A percentile compares a stretch with the other conserved stretches of the same genome.
Evolutionary conservation across 176 grass and related monocot genomes (phyloP).

Genomic region (Alopecurus myosuroides): DNA sequence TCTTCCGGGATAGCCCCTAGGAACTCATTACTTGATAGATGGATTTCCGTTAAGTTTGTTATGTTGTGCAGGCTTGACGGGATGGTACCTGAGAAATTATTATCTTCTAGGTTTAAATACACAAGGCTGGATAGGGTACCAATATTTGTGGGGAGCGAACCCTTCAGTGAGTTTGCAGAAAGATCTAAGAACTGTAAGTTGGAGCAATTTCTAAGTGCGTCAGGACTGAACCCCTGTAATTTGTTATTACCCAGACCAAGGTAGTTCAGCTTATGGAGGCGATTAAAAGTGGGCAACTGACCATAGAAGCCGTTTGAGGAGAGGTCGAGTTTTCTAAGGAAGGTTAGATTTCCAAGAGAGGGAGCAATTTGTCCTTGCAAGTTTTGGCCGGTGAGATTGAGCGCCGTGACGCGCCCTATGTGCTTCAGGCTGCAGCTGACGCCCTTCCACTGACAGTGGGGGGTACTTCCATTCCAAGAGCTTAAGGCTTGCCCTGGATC

Average conservation of each 20-base stretch:
- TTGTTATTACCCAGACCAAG: accelerated
- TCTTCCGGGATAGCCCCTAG: neutral
- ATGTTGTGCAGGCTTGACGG: neutral
- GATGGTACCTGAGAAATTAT: neutral
- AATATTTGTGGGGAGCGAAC: neutral
- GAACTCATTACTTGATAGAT: too few relatives aligned
- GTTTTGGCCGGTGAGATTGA: neutral
- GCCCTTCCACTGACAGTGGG: neutral
- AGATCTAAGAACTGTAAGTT: neutral
- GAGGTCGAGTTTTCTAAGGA: neutral
- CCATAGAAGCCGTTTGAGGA: neutral
- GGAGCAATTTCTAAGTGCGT: neutral
- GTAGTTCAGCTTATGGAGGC: neutral
- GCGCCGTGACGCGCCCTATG: neutral
- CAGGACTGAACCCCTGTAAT: neutral
- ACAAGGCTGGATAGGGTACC: too few relatives aligned
- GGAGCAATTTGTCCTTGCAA: neutral
- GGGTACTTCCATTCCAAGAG: neutral
- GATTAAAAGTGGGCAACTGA: neutral
- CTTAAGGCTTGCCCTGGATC: neutral
- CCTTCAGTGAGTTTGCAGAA: neutral
- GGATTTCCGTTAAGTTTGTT: neutral
- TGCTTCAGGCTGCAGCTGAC: neutral
- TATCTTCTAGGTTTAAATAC: accelerated
- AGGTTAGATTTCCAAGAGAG: neutral